Base-by-base conservation (phyloP, 352 stramenopile genomes). In the Aphanomyces invadans region DNA sequence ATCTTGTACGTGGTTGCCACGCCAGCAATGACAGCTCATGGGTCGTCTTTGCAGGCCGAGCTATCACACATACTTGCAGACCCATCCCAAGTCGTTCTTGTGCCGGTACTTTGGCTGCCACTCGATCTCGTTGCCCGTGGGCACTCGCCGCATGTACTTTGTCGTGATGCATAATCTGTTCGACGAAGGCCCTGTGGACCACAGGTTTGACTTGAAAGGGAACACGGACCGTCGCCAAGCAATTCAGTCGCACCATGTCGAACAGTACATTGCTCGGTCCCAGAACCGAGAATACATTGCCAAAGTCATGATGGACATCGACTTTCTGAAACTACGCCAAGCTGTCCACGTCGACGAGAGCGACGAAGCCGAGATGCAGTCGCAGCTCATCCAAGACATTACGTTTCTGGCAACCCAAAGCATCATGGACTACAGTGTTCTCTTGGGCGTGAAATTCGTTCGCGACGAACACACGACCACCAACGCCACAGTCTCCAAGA, bases 261-360 rank as follows among this genome's bases (percentile, higher is more conserved):
- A 89, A 55, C 65, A 72, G 4, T 75, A 89, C 44, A 89, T 92
- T 62, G 75, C 88, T 23, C 70, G 77, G 55, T 78, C 83, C 19
- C 77, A 79, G 32, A 70, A 90, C 38, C 77, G 76, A 48, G 70
- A 81, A 28, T 63, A 75, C n/a, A 92, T 92, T 69, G 54, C 61
- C n/a, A 83, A 88, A 64, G 75, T 92, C 36, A 80, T 92, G 76
- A 88, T 92, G 80, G 83, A 92, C 73, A 90, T 92, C 29, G 83
- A 92, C 68, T 92, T 92, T 56, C 79, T 81, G 39, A 88, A 89
- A 69, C 75, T 92, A 62, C 83, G 72, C 54, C 69, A 72, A 0
- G 80, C 81, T 2, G 79, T 92, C 28, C 68, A 75, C n/a, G 64
- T 90, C 11, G 78, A 79, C 4, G 75, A 79, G 9, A 42, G 59